Evolutionary conservation across 345 rosid genomes (phyloP).

Genomic region (Garcia nutans): DNA sequence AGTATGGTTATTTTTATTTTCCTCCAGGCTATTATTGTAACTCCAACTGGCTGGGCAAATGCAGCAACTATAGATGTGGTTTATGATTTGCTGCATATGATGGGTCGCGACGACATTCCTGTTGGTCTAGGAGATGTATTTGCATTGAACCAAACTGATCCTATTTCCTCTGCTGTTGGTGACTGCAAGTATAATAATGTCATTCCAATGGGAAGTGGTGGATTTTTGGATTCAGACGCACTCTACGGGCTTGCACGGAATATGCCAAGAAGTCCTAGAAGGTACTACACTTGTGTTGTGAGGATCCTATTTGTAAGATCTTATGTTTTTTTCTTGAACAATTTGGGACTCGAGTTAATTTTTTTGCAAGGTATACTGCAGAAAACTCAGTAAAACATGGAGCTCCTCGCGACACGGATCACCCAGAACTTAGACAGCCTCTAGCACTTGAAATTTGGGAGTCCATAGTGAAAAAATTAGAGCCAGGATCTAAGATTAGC

Average conservation of each 20-base stretch:
- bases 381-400: slow-evolving; percentile 57
- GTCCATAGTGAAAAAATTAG: slow-evolving; percentile 36
- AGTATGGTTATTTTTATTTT: background rate
- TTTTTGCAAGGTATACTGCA: slow-evolving; percentile 61
- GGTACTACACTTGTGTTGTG: slow-evolving; percentile 33
- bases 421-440: slow-evolving; percentile 72
- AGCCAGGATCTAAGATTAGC: slow-evolving; percentile 55
- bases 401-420: slow-evolving; percentile 74
- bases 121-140: slow-evolving; percentile 75
- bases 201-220: slow-evolving; percentile 81
- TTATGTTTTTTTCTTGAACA: background rate
- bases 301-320: background rate
- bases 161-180: slow-evolving; percentile 48
- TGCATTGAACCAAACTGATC: slow-evolving; percentile 70
- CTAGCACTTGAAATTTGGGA: slow-evolving; percentile 71
- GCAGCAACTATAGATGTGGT: slow-evolving; percentile 83
- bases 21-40: slow-evolving; percentile 71
- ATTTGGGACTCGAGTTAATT: slow-evolving; percentile 7
- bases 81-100: slow-evolving; percentile 91
- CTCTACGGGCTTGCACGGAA: slow-evolving; percentile 82
- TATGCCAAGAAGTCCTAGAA: slow-evolving; percentile 80
- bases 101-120: slow-evolving; percentile 94
- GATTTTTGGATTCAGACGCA: slow-evolving; percentile 83
- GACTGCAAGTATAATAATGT: slow-evolving; percentile 72
- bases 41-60: slow-evolving; percentile 94